Evolutionary conservation across 768 basidiomycete genomes (phyloP).

Genomic region (Agrocybe pediades): DNA sequence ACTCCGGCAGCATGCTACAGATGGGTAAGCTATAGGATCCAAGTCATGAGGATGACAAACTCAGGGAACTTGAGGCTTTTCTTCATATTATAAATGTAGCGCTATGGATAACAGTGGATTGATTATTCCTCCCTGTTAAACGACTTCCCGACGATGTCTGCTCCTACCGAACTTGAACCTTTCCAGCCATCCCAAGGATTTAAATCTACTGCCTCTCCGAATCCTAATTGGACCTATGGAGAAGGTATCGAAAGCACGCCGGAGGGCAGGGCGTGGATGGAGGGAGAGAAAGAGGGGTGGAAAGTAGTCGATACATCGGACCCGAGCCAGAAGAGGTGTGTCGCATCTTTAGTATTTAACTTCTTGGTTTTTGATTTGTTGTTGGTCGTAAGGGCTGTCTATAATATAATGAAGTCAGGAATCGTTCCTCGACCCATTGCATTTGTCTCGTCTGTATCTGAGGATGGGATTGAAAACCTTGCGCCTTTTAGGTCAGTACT

Average conservation of each 20-base stretch:
- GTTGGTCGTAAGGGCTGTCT: conserved; percentile 30
- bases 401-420: conserved; percentile 52
- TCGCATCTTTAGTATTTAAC: too few species aligned
- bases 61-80: too few species aligned
- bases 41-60: too few species aligned
- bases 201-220: conserved; percentile 33
- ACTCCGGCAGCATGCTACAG: too few species aligned
- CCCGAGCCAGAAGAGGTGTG: conserved; percentile 33
- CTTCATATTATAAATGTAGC: too few species aligned
- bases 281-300: conserved; percentile 44
- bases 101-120: too few species aligned
- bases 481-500: conserved; percentile 51
- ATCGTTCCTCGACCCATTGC: conserved; percentile 70
- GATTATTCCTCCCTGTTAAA: too few species aligned
- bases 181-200: conserved; percentile 25
- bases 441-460: conserved; percentile 62
- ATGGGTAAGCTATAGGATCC: too few species aligned
- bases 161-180: conserved; percentile 19
- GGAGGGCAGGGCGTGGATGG: conserved; percentile 41
- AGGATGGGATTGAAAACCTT: conserved; percentile 55
- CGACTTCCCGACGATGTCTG: too few species aligned
- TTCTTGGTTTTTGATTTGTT: neutral
- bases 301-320: conserved; percentile 34
- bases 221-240: conserved; percentile 41
- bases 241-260: conserved; percentile 32